phyloP scores from a whole-genome alignment of 257 asterid genomes.

The Forsythia viridissima region DNA sequence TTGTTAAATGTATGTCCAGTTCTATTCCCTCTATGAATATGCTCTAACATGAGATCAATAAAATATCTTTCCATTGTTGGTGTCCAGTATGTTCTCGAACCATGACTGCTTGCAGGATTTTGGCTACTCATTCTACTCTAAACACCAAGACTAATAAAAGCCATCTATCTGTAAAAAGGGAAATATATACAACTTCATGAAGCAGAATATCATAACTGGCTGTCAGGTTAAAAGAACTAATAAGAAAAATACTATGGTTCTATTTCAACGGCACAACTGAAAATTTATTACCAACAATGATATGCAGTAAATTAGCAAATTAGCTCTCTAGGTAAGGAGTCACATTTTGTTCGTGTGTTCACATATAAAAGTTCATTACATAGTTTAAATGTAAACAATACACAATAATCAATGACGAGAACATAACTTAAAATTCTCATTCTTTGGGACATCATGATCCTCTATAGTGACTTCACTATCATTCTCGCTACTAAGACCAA shows the following conservation, averaged over 20 bases:
- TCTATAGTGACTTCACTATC: background rate
- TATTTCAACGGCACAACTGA: background rate
- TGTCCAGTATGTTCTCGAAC: conserved; percentile 42
- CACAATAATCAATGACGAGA: background rate
- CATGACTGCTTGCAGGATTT: conserved; percentile 26
- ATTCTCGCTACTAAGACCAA: background rate
- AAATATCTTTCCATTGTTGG: conserved; percentile 50
- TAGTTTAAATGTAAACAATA: background rate
- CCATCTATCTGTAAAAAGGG: background rate
- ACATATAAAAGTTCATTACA: background rate
- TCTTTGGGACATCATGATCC: background rate
- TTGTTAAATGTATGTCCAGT: conserved; percentile 40
- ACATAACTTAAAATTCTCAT: background rate
- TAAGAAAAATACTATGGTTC: background rate
- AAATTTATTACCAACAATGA: background rate
- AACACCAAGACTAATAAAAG: conserved; percentile 15
- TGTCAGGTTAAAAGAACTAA: background rate
- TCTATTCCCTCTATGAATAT: conserved; percentile 37
- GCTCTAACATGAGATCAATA: conserved; percentile 43
- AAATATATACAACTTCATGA: conserved; percentile 4
- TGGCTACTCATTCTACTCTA: conserved; percentile 30
- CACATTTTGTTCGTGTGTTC: background rate
- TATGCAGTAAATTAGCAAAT: background rate
- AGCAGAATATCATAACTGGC: background rate
- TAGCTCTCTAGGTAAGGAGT: background rate